Evolutionary conservation across 2,329 filamentous ascomycete species (phyloP).

Genomic region (Monosporascus ibericus): DNA sequence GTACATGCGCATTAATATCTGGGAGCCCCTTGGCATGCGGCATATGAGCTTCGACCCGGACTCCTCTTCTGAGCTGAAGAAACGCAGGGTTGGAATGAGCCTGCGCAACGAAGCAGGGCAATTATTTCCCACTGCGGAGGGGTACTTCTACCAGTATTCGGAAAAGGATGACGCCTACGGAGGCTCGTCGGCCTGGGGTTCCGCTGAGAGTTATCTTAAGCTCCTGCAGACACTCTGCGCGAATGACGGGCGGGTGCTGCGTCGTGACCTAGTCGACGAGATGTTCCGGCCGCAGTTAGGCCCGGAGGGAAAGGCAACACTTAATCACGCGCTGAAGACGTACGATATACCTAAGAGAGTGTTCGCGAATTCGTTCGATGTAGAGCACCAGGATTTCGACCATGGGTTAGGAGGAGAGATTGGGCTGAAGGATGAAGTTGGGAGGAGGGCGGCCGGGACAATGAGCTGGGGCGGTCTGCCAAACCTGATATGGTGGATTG

Average conservation of each 20-base stretch:
- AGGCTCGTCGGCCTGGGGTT: conserved; percentile 2
- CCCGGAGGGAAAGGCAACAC: conserved; percentile 1
- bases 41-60: conserved; percentile 5
- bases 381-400: conserved; percentile 5
- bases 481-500: conserved; percentile 12
- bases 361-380: conserved; percentile 7
- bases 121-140: conserved; percentile 1
- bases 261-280: conserved; percentile 6
- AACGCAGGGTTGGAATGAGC: conserved; percentile 6
- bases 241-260: conserved; percentile 6
- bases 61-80: conserved; percentile 3
- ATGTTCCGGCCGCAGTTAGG: conserved; percentile 9
- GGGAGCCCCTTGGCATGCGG: conserved; percentile 34
- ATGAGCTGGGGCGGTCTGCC: conserved; percentile 12
- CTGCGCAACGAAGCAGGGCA: conserved; percentile 3
- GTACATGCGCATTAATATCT: conserved; percentile 38
- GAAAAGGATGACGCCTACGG: conserved; percentile 6
- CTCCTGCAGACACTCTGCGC: conserved; percentile 8
- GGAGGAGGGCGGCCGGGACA: conserved; percentile 7
- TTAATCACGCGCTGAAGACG: conserved; percentile 1
- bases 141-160: not conserved
- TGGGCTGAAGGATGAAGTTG: conserved; percentile 6
- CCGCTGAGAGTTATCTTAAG: conserved; percentile 5
- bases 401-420: conserved; percentile 6
- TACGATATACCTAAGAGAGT: not conserved